Evolutionary conservation across 2,329 filamentous ascomycete genomes (phyloP), one percentile per base, ranked within the genome.

Genomic region (Boeremia lycopersici): DNA sequence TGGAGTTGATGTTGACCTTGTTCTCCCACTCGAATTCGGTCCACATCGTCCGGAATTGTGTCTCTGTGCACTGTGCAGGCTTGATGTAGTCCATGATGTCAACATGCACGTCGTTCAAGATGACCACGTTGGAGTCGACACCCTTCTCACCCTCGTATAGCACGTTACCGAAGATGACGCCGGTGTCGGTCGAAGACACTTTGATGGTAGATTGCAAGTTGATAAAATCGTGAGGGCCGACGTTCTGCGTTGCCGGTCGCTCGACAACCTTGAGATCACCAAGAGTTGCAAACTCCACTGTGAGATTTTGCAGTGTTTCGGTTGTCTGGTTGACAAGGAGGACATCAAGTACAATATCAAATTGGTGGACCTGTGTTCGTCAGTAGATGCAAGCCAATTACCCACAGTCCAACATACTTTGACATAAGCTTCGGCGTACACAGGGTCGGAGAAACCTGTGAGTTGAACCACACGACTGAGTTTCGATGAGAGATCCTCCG

Each of bases 41-140:
- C 95, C 95, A 99, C 95, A 99, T 99, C n/a, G 91, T 96, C 56
- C 95, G 87, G 87, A 99, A 99, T 71, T 98, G 92, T 10, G 93
- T 97, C 81, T 99, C 95, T 4, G 91, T 95, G 82, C 95, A 99
- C 13, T 92, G 88, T 6, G 93, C 93, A 1, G 95, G 95, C 74
- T 98, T 93, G 70, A 99, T 99, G 79, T 99, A 99, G 78, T 99
- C 95, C 95, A 99, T 99, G 63, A 99, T 97, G 72, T 99, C 95
- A 53, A 98, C 93, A 71, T 99, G 95, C 28, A 99, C 87, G 74
- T 99, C 95, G 73, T 98, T 98, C 48, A 99, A 84, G 65, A 99
- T 99, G 50, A 99, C 95, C 8, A 99, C 95, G 64, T 96, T 96
- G 49, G 90, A 96, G 74, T 75, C 72, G 23, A 74, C 67, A n/a